Conservation (phyloP, 441 rosid species). For the Manihot esculenta region DNA sequence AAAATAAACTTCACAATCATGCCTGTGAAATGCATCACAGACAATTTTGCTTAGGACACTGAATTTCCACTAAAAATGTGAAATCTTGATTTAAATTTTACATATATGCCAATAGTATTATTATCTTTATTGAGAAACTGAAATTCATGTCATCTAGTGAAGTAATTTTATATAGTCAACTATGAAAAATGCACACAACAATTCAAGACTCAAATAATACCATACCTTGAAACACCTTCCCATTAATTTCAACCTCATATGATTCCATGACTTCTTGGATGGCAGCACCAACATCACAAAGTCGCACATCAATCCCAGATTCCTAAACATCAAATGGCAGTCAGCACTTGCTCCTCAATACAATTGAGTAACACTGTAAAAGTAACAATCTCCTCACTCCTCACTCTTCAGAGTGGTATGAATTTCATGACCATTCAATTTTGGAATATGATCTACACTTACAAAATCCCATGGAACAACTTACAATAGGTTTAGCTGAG, state of each 20-base stretch:
- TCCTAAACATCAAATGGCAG: slow-evolving; percentile 49
- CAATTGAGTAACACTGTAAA: no score
- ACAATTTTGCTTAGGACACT: no score
- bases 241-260: slow-evolving; percentile 94
- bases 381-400: no score
- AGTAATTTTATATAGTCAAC: no score
- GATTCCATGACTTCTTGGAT: slow-evolving; percentile 99
- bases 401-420: background rate
- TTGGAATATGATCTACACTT: background rate
- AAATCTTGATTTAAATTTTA: no score
- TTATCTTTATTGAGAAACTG: no score
- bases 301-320: slow-evolving; percentile 94
- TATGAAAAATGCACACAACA: background rate
- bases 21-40: no score
- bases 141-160: no score
- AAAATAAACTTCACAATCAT: no score
- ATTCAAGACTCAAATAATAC: background rate
- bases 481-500: background rate
- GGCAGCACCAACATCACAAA: slow-evolving; percentile 94
- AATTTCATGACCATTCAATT: background rate
- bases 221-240: slow-evolving; percentile 88
- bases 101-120: no score
- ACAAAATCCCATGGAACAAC: background rate
- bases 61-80: no score
- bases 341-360: background rate